phyloP scores from a whole-genome alignment of 2,329 filamentous ascomycete species.

The Diaporthe citriasiana region DNA sequence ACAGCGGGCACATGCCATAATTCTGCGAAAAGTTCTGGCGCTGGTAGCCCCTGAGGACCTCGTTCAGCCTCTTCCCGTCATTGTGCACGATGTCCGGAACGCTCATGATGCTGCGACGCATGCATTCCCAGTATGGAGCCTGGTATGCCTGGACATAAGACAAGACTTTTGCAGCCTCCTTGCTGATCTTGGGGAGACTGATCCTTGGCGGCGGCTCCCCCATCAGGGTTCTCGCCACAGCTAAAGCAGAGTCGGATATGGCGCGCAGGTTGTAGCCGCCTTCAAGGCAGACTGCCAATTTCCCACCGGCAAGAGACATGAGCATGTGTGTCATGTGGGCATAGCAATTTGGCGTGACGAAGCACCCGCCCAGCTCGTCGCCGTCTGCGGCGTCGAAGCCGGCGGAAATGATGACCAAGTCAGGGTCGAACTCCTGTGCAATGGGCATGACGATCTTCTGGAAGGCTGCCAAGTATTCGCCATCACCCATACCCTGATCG shows the following conservation, averaged over 20 bases:
- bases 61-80: constrained; percentile 78
- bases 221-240: constrained; percentile 94
- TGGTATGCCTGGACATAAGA: constrained; percentile 72
- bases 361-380: constrained; percentile 92
- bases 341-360: constrained; percentile 91
- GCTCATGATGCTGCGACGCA: constrained; percentile 77
- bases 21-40: constrained; percentile 78
- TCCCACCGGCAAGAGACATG: constrained; percentile 92
- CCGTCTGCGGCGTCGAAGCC: constrained; percentile 97
- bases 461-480: constrained; percentile 96
- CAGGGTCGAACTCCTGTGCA: constrained; percentile 91
- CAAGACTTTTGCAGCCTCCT: constrained; percentile 68
- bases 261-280: constrained; percentile 95
- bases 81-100: constrained; percentile 65
- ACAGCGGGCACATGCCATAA: constrained; percentile 83
- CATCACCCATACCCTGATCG: constrained; percentile 88
- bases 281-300: constrained; percentile 91
- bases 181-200: constrained; percentile 68
- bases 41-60: constrained; percentile 85
- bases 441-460: constrained; percentile 98
- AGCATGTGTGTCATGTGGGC: constrained; percentile 99
- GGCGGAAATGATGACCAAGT: constrained; percentile 94
- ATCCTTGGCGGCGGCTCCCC: constrained; percentile 85
- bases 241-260: constrained; percentile 92
- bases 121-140: constrained; percentile 86